Evolutionary conservation across 352 stramenopile genomes (phyloP).

Genomic region (Globisporangium uncinulatum): DNA sequence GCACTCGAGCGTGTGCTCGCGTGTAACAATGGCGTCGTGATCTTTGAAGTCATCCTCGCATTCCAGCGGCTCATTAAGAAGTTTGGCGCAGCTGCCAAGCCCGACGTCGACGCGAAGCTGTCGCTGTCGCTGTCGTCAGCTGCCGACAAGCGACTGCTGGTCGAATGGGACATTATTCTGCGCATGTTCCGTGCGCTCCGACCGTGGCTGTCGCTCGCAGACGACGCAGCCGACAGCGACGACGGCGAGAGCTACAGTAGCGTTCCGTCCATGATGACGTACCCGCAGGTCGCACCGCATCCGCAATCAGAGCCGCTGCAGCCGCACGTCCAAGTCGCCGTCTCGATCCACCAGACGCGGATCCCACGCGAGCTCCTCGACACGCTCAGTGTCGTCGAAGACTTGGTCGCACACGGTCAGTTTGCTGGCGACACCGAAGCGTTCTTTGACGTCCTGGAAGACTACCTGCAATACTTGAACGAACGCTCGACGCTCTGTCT

Average conservation of each 20-base stretch:
- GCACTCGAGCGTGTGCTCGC: conserved; percentile 55
- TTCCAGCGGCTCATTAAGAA: conserved; percentile 86
- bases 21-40: conserved; percentile 70
- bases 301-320: conserved; percentile 4
- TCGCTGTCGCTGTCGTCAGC: not conserved
- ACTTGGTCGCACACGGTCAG: conserved; percentile 46
- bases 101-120: conserved; percentile 6
- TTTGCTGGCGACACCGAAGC: conserved; percentile 68
- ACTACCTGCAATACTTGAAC: conserved; percentile 63
- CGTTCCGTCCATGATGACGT: conserved; percentile 20
- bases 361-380: conserved; percentile 78
- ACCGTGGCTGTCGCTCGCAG: conserved; percentile 58
- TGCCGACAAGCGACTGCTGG: conserved; percentile 33
- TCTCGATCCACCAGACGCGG: conserved; percentile 62
- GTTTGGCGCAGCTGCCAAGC: conserved; percentile 41
- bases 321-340: conserved; percentile 24
- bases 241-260: conserved; percentile 13
- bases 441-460: conserved; percentile 69
- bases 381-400: conserved; percentile 66
- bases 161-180: conserved; percentile 86
- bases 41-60: conserved; percentile 86
- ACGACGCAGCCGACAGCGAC: conserved; percentile 24
- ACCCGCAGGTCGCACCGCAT: conserved; percentile 1
- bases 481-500: conserved; percentile 55
- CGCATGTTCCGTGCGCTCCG: conserved; percentile 62